phyloP scores from a whole-genome alignment of 371 early-diverging fungal genomes.

The Fennellomyces sp. region DNA sequence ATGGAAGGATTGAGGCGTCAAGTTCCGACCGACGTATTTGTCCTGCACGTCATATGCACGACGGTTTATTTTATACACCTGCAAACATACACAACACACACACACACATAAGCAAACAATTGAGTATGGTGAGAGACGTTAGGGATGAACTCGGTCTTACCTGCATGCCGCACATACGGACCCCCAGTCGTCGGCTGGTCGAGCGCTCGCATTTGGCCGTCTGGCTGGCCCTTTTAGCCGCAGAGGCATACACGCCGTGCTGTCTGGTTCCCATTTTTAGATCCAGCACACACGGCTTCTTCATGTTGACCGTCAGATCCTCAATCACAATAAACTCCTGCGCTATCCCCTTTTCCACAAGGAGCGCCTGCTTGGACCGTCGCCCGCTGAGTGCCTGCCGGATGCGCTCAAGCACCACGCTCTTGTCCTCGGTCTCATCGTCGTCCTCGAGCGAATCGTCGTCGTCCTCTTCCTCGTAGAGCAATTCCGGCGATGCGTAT shows the following conservation, averaged over 20 bases:
- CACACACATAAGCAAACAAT: background rate
- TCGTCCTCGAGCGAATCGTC: background rate
- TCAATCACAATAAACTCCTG: conserved; percentile 88
- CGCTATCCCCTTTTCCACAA: background rate
- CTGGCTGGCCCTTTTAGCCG: conserved; percentile 80
- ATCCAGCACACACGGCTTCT: conserved; percentile 90
- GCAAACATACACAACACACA: background rate
- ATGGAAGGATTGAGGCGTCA: conserved; percentile 74
- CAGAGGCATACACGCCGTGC: conserved; percentile 85
- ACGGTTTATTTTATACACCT: conserved; percentile 77
- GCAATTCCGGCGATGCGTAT: background rate
- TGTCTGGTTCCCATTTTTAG: conserved; percentile 97
- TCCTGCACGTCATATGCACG: conserved; percentile 74
- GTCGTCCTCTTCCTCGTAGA: background rate
- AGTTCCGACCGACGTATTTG: conserved; percentile 93
- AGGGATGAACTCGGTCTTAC: conserved; percentile 38
- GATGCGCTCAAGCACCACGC: background rate
- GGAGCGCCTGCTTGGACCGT: background rate
- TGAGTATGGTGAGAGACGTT: background rate
- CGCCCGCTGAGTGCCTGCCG: background rate
- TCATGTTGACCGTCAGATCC: conserved; percentile 85
- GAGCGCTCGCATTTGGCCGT: conserved; percentile 85
- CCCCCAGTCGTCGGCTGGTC: conserved; percentile 87
- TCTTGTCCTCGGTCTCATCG: conserved; percentile 3
- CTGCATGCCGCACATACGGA: conserved; percentile 97